Evolutionary conservation across 805 yeast genomes (phyloP), one percentile per base, ranked within the genome.

Genomic region (Candida ortonii): DNA sequence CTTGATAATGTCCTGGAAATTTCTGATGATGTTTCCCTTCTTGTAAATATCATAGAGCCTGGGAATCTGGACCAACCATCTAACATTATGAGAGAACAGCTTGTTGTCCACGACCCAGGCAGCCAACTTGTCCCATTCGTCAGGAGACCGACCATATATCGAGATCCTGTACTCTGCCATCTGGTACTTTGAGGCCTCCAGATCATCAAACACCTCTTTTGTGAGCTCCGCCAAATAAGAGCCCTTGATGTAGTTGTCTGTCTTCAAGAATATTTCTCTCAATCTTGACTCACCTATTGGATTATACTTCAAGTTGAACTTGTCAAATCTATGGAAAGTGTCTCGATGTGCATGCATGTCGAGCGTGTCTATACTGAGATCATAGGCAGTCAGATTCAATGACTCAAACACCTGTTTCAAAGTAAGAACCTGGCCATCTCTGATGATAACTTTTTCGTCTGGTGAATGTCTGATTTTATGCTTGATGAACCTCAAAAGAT

Each of bases 301-400:
- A 57, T 93, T 93, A 65, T 93, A 93, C 60, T 93, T 94, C 65
- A 93, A 71, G 60, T 93, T 93, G 72, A 93, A 93, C 64, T 93
- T 93, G 63, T 93, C 99, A 56, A 93, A 93, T 52, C 99, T 74
- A 62, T 93, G 99, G 73, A 93, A 93, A 1, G 97, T 84, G 54
- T 93, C 99, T 46, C 89, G 84, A 61, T 93, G 98, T 5, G 99
- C 99, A 62, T 93, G 99, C 99, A 93, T 93, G 62, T 93, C 99
- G 47, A 93, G 71, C 2, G 98, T 94, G 54, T 93, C 99, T 52
- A 93, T 93, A 38, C 95, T 84, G 39, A 93, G 69, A 57, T 93
- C 98, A 57, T 94, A 93, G 2, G 97, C 97, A 1, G 96, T 82
- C 41, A 93, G 71, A 36, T 86, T 80, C 59, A 93, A 72, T 22